Base-by-base conservation (phyloP, 1,139 yeast species). In the Hyphopichia khmerensis region DNA sequence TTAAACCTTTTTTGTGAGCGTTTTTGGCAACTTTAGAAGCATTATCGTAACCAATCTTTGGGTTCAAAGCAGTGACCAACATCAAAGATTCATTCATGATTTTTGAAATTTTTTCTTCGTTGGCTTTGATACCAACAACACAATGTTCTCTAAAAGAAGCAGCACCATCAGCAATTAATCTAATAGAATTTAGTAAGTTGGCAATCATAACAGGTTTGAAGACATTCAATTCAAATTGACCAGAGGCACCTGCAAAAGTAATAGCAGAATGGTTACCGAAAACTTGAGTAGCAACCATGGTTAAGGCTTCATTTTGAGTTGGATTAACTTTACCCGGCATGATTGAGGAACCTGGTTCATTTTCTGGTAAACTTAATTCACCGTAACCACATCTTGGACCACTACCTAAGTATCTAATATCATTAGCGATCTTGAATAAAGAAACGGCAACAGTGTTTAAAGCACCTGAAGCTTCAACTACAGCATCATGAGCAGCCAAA, bases 311-410 rank as follows among this genome's bases (percentile, higher is more conserved):
- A 70, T 88, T 87, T 74, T 90, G 97, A 44, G 97, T 90, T 51
- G 97, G 97, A 76, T 90, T 90, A 49, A 90, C 96, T 74, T 90
- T 90, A 59, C 97, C 97, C 40, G 97, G 97, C 97, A 90, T 90
- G 67, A 90, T 90, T 29, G 96, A 87, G 45, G 96, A 87, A 58
- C 97, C 97, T 43, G 97, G 96, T 72, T 90, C 97, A 67, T 90
- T 90, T 75, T 89, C 96, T 48, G 97, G 97, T 53, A 90, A 73
- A 23, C 86, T 64, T 56, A 90, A 79, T 71, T 90, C 97, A 41
- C 96, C 96, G 70, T 90, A 90, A 45, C 97, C 97, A 69, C 97
- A 90, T 70, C 97, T 84, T 57, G 97, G 97, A 51, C 97, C 97
- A 27, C 96, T 87, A 44, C 96, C 96, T 54, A 90, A 79, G 77